phyloP scores from a whole-genome alignment of 768 basidiomycete species.

The Solioccasus polychromus region DNA sequence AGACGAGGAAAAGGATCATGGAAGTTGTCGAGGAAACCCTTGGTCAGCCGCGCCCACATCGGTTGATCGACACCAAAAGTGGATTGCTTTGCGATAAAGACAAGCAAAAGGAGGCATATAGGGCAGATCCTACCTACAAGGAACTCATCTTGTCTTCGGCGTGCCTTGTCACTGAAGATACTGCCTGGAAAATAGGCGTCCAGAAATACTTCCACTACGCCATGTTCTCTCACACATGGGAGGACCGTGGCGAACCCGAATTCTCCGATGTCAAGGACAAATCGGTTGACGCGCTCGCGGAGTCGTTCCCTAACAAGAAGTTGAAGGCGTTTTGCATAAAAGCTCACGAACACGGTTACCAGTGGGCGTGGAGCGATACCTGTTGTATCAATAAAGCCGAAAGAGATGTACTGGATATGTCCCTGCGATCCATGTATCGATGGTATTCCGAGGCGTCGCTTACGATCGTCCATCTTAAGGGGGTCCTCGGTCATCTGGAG shows the following conservation, averaged over 20 bases:
- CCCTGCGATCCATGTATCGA: slow-evolving; percentile 24
- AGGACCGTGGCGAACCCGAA: slow-evolving; percentile 7
- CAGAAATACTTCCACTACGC: slow-evolving; percentile 14
- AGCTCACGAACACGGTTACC: slow-evolving; percentile 5
- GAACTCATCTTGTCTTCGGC: slow-evolving; percentile 9
- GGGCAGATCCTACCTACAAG: slow-evolving; percentile 12
- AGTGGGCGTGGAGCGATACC: slow-evolving; percentile 26
- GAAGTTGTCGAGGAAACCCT: slow-evolving; percentile 1
- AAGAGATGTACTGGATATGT: slow-evolving; percentile 9
- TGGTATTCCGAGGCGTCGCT: slow-evolving; percentile 26
- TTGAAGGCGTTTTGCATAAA: slow-evolving; percentile 13
- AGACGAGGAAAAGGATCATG: slow-evolving; percentile 1
- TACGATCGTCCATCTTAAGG: slow-evolving; percentile 24
- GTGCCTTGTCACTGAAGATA: not conserved
- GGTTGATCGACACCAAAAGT: slow-evolving; percentile 15
- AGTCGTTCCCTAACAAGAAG: slow-evolving; percentile 1
- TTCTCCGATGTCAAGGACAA: not conserved
- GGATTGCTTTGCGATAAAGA: slow-evolving; percentile 12
- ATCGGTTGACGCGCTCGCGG: slow-evolving; percentile 4
- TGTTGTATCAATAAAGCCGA: slow-evolving; percentile 26
- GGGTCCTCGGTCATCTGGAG: slow-evolving; percentile 5
- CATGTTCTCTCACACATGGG: slow-evolving; percentile 23
- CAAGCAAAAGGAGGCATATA: slow-evolving; percentile 8
- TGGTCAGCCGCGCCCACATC: slow-evolving; percentile 5
- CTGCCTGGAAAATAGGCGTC: not conserved